Evolutionary conservation across 1,139 yeast genomes (phyloP), one percentile per base, ranked within the genome.

Genomic region (Sugiyamaella sp.): DNA sequence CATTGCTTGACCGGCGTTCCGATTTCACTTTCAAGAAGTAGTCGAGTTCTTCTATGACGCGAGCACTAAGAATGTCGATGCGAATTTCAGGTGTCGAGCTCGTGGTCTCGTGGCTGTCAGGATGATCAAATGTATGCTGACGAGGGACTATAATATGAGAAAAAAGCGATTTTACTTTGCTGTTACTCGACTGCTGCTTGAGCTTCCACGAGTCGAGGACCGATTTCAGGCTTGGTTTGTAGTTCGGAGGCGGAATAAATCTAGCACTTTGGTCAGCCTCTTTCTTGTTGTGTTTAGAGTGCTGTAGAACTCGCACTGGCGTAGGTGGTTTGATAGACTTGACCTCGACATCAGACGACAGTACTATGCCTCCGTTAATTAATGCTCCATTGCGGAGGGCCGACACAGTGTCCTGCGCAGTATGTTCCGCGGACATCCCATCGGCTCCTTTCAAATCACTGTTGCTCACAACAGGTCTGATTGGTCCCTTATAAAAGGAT

Each of bases 41-140:
- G 37, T 77, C 79, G 19, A 88, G 80, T 66, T 89, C 96, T 61
- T 86, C 89, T 40, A 88, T 79, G 1, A 89, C 85, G 60, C 95
- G 74, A 2, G 95, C 93, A 66, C 95, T 85, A 54, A 89, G 72
- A 12, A 87, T 74, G 70, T 89, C 97, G 52, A 46, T 46, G 24
- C 50, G 50, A 27, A 46, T 40, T 27, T 38, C 41, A 14, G 35
- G n/a, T 10, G n/a, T 4, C n/a, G 35, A 12, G 5, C 10, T 29
- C 4, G 35, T 10, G 4, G 35, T 10, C 4, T 29, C 14, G 14
- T 12, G 8, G 14, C 35, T 29, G 14, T 29, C 35, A 8, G 14
- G 4, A 4, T 29, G 14, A 12, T 4, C 35, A 29, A 29, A 6
- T 8, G 35, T 21, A 20, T 41, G 4, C 32, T 41, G 40, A 17